Evolutionary conservation across 225 moss, liverwort and hornwort genomes (phyloP), one percentile per base, ranked within the genome.

Genomic region (Antitrichia curtipendula): DNA sequence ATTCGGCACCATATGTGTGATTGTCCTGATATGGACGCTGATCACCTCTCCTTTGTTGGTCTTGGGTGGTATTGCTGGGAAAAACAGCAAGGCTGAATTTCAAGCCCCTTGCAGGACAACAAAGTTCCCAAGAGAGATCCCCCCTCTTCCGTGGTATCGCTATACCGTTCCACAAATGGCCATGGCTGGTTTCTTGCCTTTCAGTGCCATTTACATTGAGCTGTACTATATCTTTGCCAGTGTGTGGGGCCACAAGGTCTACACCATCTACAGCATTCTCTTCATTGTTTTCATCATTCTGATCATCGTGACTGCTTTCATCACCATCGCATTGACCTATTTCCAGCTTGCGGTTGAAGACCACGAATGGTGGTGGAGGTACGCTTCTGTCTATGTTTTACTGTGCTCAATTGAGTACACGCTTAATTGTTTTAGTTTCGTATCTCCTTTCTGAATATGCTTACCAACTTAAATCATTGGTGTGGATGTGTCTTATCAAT

Each of bases 341-440:
- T 98, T 98, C 92, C 98, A 98, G 91, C 98, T 98, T 62, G 97
- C 98, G 17, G 97, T 98, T 61, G 98, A 98, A 90, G 98, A 98
- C 90, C 98, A 98, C 89, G 94, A 96, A 78, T 98, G 98, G 98
- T 98, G 98, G 98, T 98, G 98, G 98, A 98, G 98, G 97, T 97
- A 95, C 82, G 85, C 56, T 57, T 52, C 16, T 78, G 45, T 77
- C 50, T 47, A 38, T 63, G 54, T 52, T 66, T 73, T 49, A 85
- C 78, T 63, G 16, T 73, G 38, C 25, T 81, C 23, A 49, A 64
- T n/a, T 83, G 73, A 80, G 65, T 50, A 75, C 50, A 32, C 34
- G 36, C 57, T 56, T 13, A 2, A 18, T 65, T 83, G 58, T 38
- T 73, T 57, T 13, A 52, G n/a, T 45, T 32, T 1, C 24, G 17